Evolutionary conservation across 352 stramenopile species (phyloP), one percentile per base, ranked within the genome.

Genomic region (Phytopythium chamaehyphon): DNA sequence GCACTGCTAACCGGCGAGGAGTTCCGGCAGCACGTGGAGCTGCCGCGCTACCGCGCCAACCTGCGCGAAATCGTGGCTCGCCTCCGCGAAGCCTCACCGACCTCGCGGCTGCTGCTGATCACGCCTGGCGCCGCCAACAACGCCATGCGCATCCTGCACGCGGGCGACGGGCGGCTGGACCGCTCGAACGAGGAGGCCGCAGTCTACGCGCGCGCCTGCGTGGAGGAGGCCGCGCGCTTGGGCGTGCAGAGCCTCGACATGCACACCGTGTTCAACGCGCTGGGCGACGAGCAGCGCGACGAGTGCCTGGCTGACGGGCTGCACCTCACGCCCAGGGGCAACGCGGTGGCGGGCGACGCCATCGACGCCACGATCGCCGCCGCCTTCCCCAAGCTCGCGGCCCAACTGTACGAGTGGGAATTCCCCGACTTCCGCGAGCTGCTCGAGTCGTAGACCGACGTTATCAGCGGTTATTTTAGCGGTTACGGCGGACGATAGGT

Each of bases 1-100:
- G 71, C 75, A 4, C 53, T 86, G 14, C 42, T 48, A 14, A 59
- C 54, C 12, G 74, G 74, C 1, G 56, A 48, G 24, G 53, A 66
- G 26, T 48, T 47, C 35, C 43, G 47, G 19, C 59, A 81, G 42
- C 70, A 86, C 48, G 68, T 88, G 28, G 63, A 72, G 35, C 51
- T 87, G 2, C 51, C 47, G 1, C 49, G 63, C 14, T 87, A 80
- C 49, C 61, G 62, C 21, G 40, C 42, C 38, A 84, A 87, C 37
- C 56, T 87, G 10, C 62, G 54, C 23, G 47, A 47, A 19, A 68
- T 76, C 51, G 51, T 86, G 52, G 12, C 26, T 8, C 22, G 43
- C 16, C 50, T 77, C 47, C 61, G 65, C 46, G 46, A 31, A 2
- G 47, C 60, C 43, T 59, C 64, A 14, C 62, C 65, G 1, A 40